Conservation (phyloP, 352 stramenopile genomes). For the Phytophthora ohioensis region DNA sequence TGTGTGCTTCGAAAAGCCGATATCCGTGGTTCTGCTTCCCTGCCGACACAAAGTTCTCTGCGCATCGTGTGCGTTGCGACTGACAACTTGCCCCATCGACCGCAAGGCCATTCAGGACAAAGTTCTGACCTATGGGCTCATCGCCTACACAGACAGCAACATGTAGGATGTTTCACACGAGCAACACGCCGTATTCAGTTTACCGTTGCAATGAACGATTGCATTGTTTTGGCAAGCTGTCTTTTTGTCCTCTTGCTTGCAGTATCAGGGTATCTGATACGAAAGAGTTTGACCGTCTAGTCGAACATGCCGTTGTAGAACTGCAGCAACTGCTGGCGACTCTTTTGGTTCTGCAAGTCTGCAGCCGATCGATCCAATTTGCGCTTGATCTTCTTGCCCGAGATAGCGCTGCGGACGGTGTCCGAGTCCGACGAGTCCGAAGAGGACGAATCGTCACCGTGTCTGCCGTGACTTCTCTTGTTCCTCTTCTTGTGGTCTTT, state of each 20-base stretch:
- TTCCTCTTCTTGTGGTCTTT: constrained; percentile 52
- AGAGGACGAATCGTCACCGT: constrained; percentile 39
- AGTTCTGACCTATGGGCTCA: constrained; percentile 70
- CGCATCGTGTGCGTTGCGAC: constrained; percentile 54
- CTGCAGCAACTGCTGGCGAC: constrained; percentile 81
- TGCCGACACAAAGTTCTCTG: constrained; percentile 77
- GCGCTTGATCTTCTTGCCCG: constrained; percentile 89
- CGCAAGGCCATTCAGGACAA: constrained; percentile 67
- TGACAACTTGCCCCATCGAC: constrained; percentile 69
- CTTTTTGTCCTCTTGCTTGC: background rate
- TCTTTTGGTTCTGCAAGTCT: constrained; percentile 76
- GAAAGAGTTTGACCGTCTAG: constrained; percentile 23
- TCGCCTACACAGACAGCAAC: constrained; percentile 40
- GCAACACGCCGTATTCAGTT: background rate
- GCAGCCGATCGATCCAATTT: constrained; percentile 66
- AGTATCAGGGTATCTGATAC: background rate
- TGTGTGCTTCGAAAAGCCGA: constrained; percentile 58
- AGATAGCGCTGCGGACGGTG: constrained; percentile 82
- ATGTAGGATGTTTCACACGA: background rate
- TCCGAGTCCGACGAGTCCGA: constrained; percentile 70
- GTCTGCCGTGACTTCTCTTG: constrained; percentile 42
- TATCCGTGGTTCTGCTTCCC: constrained; percentile 61
- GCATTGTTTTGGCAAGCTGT: constrained; percentile 3
- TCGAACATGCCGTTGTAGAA: constrained; percentile 92
- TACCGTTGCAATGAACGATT: constrained; percentile 13